Evolutionary conservation across 2,329 filamentous ascomycete genomes (phyloP).

Genomic region (Stagonosporopsis rhizophila): DNA sequence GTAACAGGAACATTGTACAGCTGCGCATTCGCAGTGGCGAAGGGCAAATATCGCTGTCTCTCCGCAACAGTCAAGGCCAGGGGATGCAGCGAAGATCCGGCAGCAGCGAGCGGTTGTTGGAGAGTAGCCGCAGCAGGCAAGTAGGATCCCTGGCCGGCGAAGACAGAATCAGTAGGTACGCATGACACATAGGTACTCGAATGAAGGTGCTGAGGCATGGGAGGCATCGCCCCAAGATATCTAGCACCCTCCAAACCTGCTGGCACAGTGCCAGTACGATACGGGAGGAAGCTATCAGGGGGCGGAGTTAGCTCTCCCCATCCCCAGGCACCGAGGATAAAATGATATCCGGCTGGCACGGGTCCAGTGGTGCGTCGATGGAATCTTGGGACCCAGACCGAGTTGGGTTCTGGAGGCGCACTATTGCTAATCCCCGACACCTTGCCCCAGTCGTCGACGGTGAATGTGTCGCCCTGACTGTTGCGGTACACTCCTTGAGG

Average conservation of each 20-base stretch:
- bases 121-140: not conserved
- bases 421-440: not conserved
- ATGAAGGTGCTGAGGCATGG: not conserved
- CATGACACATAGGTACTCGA: not conserved
- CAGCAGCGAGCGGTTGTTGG: no score
- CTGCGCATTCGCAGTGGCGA: no score
- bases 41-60: no score
- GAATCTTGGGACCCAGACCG: not conserved
- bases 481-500: not conserved
- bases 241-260: not conserved
- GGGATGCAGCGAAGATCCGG: no score
- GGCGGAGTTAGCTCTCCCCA: not conserved
- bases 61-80: no score
- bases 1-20: no score
- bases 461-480: not conserved
- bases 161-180: not conserved
- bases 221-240: not conserved
- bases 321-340: not conserved
- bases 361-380: not conserved
- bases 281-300: not conserved
- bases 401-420: not conserved
- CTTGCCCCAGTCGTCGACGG: not conserved
- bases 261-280: not conserved
- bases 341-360: not conserved
- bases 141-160: not conserved